A percentile compares a stretch with the other conserved stretches of the same genome.
Evolutionary conservation across 208 protist species (phyloP).

Genomic region (Angomonas desouzai): DNA sequence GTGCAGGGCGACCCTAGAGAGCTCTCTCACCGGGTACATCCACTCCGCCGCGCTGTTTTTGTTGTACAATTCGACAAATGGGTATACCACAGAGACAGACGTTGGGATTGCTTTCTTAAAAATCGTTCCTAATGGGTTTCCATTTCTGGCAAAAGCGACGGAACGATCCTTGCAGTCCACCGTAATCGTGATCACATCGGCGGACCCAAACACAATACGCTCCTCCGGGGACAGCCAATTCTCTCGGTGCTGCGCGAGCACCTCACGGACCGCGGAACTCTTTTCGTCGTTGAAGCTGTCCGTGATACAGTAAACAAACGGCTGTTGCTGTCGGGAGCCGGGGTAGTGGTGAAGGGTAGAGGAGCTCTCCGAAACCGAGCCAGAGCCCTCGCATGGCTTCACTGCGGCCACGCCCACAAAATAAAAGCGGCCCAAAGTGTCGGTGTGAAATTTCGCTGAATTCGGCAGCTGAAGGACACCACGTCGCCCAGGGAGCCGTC

Average conservation of each 20-base stretch:
- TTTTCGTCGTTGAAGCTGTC: conserved; percentile 54
- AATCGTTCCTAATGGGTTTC: conserved; percentile 59
- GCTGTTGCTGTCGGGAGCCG: conserved; percentile 39
- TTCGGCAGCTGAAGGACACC: conserved; percentile 62
- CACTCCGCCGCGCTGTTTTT: conserved; percentile 62
- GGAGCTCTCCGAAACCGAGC: not conserved
- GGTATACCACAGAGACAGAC: conserved; percentile 55
- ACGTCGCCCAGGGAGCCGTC: conserved; percentile 53
- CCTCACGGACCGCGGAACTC: conserved; percentile 16
- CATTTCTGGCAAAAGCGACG: conserved; percentile 79
- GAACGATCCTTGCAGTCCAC: conserved; percentile 51
- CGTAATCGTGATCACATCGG: conserved; percentile 78
- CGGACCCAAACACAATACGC: conserved; percentile 74
- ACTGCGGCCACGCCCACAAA: conserved; percentile 50
- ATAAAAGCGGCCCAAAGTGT: conserved; percentile 76
- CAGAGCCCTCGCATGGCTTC: conserved; percentile 11
- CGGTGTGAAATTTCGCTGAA: conserved; percentile 57
- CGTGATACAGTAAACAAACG: conserved; percentile 49
- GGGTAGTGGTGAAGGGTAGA: conserved; percentile 35
- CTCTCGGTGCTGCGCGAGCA: conserved; percentile 44
- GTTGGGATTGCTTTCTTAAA: conserved; percentile 44
- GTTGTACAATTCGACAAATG: conserved; percentile 84
- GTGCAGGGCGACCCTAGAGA: conserved; percentile 50
- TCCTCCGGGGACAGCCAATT: conserved; percentile 69
- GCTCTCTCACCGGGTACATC: conserved; percentile 64